A percentile compares a stretch with the other conserved stretches of the same genome.
Evolutionary conservation across 2,329 filamentous ascomycete genomes (phyloP).

Genomic region (Fusarium sp.): DNA sequence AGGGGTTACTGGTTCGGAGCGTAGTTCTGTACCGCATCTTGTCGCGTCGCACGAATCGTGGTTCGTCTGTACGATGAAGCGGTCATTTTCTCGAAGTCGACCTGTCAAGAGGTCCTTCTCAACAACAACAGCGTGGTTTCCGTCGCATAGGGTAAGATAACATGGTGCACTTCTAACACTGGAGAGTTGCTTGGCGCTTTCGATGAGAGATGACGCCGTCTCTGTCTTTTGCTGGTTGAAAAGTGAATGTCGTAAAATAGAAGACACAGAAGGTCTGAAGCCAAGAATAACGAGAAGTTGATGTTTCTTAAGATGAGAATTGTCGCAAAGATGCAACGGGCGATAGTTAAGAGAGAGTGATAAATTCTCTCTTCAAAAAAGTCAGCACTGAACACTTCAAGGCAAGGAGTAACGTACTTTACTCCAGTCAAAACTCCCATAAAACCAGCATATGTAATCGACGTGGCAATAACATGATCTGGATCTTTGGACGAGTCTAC

Average conservation of each 20-base stretch:
- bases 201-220: not conserved
- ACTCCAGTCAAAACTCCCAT: constrained; percentile 61
- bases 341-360: constrained; percentile 21
- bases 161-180: constrained; percentile 4
- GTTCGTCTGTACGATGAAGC: constrained; percentile 65
- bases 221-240: not conserved
- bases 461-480: constrained; percentile 53
- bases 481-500: constrained; percentile 37
- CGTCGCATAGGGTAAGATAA: constrained; percentile 18
- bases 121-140: constrained; percentile 12
- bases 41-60: constrained; percentile 52
- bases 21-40: not conserved
- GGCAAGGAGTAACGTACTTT: constrained; percentile 40
- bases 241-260: constrained; percentile 8
- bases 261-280: constrained; percentile 16
- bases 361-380: not conserved
- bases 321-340: constrained; percentile 10
- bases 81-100: constrained; percentile 52
- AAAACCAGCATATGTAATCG: constrained; percentile 60
- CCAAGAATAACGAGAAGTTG: constrained; percentile 12
- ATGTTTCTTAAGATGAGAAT: constrained; percentile 9
- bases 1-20: not conserved
- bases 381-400: not conserved
- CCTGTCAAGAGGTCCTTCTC: constrained; percentile 44
- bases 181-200: constrained; percentile 2